Conservation (phyloP, 2,329 filamentous ascomycete species). For the Aspergillus latus region DNA sequence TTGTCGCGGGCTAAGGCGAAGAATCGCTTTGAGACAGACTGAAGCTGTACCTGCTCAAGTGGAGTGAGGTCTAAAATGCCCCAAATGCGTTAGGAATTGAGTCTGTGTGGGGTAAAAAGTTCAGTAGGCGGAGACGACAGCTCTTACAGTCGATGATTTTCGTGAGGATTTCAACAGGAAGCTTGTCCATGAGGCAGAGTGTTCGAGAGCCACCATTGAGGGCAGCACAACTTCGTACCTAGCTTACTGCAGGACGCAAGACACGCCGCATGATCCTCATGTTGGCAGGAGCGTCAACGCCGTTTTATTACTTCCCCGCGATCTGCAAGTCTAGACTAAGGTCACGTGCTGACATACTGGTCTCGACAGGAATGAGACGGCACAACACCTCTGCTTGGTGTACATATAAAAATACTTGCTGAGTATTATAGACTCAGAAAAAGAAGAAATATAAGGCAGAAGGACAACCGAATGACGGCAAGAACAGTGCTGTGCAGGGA, state of each 20-base stretch:
- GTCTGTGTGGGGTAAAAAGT: slow-evolving; percentile 19
- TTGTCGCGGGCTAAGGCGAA: slow-evolving; percentile 70
- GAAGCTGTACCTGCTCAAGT: slow-evolving; percentile 64
- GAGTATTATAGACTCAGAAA: slow-evolving; percentile 8
- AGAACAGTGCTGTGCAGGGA: slow-evolving; percentile 1
- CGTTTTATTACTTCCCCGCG: slow-evolving; percentile 16
- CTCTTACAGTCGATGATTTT: slow-evolving; percentile 63
- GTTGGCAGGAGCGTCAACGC: slow-evolving; percentile 7
- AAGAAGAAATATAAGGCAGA: slow-evolving; percentile 2
- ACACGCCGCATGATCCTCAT: slow-evolving; percentile 5
- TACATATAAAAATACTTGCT: slow-evolving; percentile 4
- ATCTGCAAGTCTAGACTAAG: slow-evolving; percentile 16
- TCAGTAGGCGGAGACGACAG: slow-evolving; percentile 20
- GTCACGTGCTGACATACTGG: slow-evolving; percentile 1
- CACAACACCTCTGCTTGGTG: not conserved
- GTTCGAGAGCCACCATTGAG: slow-evolving; percentile 28
- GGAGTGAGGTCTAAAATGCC: slow-evolving; percentile 59
- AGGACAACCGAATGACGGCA: not conserved
- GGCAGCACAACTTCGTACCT: slow-evolving; percentile 20
- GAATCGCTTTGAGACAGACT: slow-evolving; percentile 67
- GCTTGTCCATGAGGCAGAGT: slow-evolving; percentile 48
- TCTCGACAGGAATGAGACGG: not conserved
- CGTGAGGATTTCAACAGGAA: slow-evolving; percentile 65
- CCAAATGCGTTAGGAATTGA: not conserved
- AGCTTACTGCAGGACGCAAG: slow-evolving; percentile 16